phyloP scores from a whole-genome alignment of 768 basidiomycete species.

The Kwoniella mangroviensis region DNA sequence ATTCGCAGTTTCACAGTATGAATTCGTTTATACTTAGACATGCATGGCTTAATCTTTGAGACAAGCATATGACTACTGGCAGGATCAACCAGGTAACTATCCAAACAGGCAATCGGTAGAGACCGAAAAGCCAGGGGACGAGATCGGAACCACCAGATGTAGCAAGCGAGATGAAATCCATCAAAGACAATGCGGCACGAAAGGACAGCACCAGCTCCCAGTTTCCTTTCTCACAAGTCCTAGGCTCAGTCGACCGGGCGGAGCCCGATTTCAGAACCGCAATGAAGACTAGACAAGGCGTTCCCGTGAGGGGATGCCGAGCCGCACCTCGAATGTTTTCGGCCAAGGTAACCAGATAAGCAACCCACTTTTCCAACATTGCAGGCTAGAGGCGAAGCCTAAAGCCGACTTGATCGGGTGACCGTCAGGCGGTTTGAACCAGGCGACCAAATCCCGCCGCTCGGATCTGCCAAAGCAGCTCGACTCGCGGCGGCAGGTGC shows the following conservation, averaged over 20 bases:
- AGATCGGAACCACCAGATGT: constrained; percentile 12
- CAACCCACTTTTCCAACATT: constrained; percentile 56
- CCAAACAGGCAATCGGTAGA: constrained; percentile 48
- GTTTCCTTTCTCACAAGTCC: constrained; percentile 63
- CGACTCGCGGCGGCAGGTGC: constrained; percentile 12
- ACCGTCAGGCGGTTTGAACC: neutral
- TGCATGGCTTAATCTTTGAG: constrained; percentile 84
- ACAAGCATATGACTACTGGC: constrained; percentile 84
- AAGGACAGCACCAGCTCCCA: constrained; percentile 55
- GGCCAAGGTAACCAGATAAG: constrained; percentile 59
- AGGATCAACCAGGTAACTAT: constrained; percentile 83
- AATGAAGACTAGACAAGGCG: constrained; percentile 56
- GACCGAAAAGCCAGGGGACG: neutral
- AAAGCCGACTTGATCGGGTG: neutral
- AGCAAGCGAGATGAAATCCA: constrained; percentile 17
- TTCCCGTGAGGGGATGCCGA: constrained; percentile 37
- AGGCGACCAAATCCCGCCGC: neutral
- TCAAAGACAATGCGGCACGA: neutral
- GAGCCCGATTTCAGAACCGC: constrained; percentile 55
- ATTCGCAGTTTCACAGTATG: constrained; percentile 79
- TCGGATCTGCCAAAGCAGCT: constrained; percentile 14
- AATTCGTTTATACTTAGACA: constrained; percentile 76
- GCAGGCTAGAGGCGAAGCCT: constrained; percentile 21
- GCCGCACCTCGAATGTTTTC: constrained; percentile 58
- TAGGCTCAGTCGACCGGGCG: constrained; percentile 56